Base-by-base conservation (phyloP, 768 basidiomycete species). In the Leccinum pellstonianum region DNA sequence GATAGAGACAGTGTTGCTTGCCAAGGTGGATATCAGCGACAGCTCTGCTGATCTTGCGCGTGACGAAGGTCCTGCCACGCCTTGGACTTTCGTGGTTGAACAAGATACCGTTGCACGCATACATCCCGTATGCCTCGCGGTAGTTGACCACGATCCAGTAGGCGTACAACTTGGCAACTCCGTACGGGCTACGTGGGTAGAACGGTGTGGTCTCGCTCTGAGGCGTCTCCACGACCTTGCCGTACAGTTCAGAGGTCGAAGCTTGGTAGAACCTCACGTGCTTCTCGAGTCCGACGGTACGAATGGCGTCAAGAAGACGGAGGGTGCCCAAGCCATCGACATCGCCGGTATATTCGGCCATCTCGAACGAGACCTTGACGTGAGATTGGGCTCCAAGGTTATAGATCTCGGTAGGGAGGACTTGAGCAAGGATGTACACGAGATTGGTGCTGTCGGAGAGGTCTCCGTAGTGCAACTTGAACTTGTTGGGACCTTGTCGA, bases 351-450 rank as follows among this genome's bases (percentile, higher is more conserved):
- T 98, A 98, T 77, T 98, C 95, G 25, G 95, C 93, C 93, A 98
- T 96, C 76, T 98, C 96, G 75, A 98, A 98, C 27, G 95, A 97
- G 64, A 98, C 95, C 76, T 98, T 98, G 80, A 98, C 95, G 78
- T 98, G 95, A 47, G 92, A 94, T 75, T 98, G 95, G 15, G 95
- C 95, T 49, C 94, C 95, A 55, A 98, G 88, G 76, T 98, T 98
- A 85, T 97, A 98, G 61, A 98, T 88, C 77, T 98, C 96, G 21
- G 93, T 88, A 2, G 95, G 95, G 74, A 91, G 91, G 57, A 97
- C 94, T 68, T 93, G 87, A 3, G 96, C 90, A 73, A 98, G 88
- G 79, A 98, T 90, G 77, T 95, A 95, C 49, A 97, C 95, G 62
- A 98, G 86, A 73, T 98, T 98, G 69, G 95, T 97, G 76, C 90